Base-by-base conservation (phyloP, 345 rosid species). In the Clausena lansium region DNA sequence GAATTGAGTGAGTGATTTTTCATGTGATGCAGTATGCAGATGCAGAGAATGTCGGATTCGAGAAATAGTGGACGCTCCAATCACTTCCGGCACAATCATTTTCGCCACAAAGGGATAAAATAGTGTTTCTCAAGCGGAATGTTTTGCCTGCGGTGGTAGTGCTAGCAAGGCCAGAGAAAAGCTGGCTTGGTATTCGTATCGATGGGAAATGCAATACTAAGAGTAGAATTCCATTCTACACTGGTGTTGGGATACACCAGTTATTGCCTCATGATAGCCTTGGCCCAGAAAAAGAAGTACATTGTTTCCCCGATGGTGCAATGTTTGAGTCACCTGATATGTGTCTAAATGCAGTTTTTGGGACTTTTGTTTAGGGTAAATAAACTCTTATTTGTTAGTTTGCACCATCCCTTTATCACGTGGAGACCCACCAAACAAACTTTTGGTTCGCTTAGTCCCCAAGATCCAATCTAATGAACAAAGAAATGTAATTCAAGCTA, bases 161-260 rank as follows among this genome's bases (percentile, higher is more conserved):
- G 78, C 83, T 96, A 67, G 97, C 98, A 1, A 87, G 88, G 81
- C 98, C 97, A 0, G 98, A 96, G 95, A 91, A 77, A 96, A 96
- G 89, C 90, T 96, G 45, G 99, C 97, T 33, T 33, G 99, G 98
- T 57, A 71, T 94, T 63, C 97, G 97, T n/a, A 94, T 96, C 39
- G 99, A 96, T 82, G 98, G 97, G 62, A 79, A 88, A 70, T 96
- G 91, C 87, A 96, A 96, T 70, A 82, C 93, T 14, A 87, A 94
- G 89, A 96, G 98, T 84, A 79, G 98, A 68, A 91, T 96, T 97
- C 94, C 99, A 17, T 94, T 91, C 85, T 96, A 94, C 59, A 92
- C 98, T 77, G 98, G 98, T 50, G 86, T 96, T 73, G 94, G 95
- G 47, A 90, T 96, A 79, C 95, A 94, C 82, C 91, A 86, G 52